Evolutionary conservation across 1,284 basidiomycete genomes (phyloP), one percentile per base, ranked within the genome.

Genomic region (Apiotrichum domesticum): DNA sequence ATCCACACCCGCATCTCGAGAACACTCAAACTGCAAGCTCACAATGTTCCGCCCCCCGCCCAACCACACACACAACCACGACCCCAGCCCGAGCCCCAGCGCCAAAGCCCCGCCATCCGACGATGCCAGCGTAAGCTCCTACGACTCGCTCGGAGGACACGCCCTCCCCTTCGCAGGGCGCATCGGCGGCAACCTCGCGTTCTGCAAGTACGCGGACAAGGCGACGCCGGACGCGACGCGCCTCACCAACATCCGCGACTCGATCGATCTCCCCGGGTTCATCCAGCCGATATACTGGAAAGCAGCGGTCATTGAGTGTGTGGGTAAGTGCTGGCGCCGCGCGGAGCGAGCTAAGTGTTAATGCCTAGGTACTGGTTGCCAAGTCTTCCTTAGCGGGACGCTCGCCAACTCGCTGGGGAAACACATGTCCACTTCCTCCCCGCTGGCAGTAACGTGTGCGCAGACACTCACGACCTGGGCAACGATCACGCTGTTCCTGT

Each of bases 141-240:
- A 21, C 21, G 21, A 21, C 21, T 21, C 21, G 21, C 21, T 21
- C 21, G 21, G 21, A 21, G 21, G 21, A 21, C 37, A 39, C 13
- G 29, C 21, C 5, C 45, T 35, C 3, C 53, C 53, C 3, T 49
- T 54, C 53, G 53, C 53, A 1, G 53, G 53, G 2, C 53, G 53
- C 11, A 37, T 54, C 13, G 53, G 53, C 33, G 53, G 46, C 11
- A 54, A 49, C 46, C 46, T 49, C 15, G 53, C 32, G 13, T 49
- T 54, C 46, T 35, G n/a, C 32, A 42, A 43, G 13, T 15, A 29
- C 32, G 34, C 41, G 9, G 39, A 40, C 10, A 2, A 41, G n/a
- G 15, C 15, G 14, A 51, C 50, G 32, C 53, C 53, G 34, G 53
- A 54, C 46, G 46, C 53, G 8, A 37, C 41, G 7, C 35, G 43